Base-by-base conservation (phyloP, 306 rosid species). In the Biancaea sappan region DNA sequence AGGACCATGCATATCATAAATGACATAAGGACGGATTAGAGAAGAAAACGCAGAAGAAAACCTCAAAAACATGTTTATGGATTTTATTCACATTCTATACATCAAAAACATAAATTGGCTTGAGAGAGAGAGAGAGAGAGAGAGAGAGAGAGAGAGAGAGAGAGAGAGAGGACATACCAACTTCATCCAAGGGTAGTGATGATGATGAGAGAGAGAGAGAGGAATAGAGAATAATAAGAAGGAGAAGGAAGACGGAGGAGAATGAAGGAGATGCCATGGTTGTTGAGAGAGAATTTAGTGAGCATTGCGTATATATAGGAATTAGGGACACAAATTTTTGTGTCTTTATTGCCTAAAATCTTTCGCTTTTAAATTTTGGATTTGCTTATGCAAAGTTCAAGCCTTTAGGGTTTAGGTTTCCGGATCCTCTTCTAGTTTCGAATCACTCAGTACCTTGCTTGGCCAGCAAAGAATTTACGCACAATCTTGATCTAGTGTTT, bases 131-230 rank as follows among this genome's bases (percentile, higher is more conserved):
- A 56, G 59, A 24, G 65, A 6, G 77, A 83, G 64, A 63, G 50
- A 61, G 58, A 72, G 40, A 24, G 69, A 53, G 12, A 82, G 79
- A 38, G 6, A 76, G 25, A 84, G 35, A 60, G 37, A 26, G 37
- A 56, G 64, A 13, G 41, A 54, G 37, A 14, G 37, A 26, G 37
- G 28, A 7, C 69, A 66, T 83, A 92, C 98, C 91, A 44, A 40
- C 77, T 87, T 84, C 84, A 44, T 1, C 76, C 74, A 21, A 76
- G 9, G 64, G 89, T 88, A 2, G 1, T 26, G 8, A 28, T 56
- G 37, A n/a, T 72, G 59, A 24, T 37, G 65, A 6, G 77, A 83
- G 64, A 63, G 50, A 61, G 58, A 72, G 40, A 24, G 69, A 53
- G 12, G 83, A 80, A 38, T 6, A 76, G 25, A 84, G 35, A 60